A percentile compares a stretch with the other conserved stretches of the same genome.
These are phyloP conservation scores for Suillus subaureus DNA, from an alignment of 768 basidiomycete species.

Conservation along the genomic window DNA sequence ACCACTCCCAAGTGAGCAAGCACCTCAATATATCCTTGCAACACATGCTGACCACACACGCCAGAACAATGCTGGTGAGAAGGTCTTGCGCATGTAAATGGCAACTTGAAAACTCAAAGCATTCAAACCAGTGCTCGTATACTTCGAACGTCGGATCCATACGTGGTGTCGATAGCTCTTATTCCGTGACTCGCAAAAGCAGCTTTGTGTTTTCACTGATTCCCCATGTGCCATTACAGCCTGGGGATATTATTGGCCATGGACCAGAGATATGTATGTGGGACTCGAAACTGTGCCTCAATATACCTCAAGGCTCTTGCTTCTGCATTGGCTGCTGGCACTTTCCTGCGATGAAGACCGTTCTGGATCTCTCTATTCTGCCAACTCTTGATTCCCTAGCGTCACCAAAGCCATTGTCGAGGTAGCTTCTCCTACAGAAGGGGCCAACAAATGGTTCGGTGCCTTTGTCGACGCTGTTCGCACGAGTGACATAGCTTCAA, in stretches of 20 bases:
- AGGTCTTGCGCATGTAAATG: no score
- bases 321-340: neutral
- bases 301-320: neutral
- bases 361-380: slow-evolving; percentile 1
- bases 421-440: slow-evolving; percentile 11
- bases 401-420: slow-evolving; percentile 17
- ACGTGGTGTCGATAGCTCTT: neutral
- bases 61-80: neutral
- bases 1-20: neutral
- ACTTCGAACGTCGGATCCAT: neutral
- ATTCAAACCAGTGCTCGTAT: neutral
- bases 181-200: neutral
- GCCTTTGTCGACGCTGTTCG: slow-evolving; percentile 16
- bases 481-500: slow-evolving; percentile 2
- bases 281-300: neutral
- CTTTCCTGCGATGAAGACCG: neutral
- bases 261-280: neutral
- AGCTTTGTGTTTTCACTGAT: neutral
- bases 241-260: neutral
- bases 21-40: neutral
- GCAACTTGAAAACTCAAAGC: neutral
- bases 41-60: neutral
- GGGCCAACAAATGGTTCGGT: slow-evolving; percentile 21
- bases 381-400: slow-evolving; percentile 24
- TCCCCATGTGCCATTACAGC: neutral